phyloP scores from a whole-genome alignment of 495 filamentous ascomycete genomes.

The Melanomma pulvis-pyrius region DNA sequence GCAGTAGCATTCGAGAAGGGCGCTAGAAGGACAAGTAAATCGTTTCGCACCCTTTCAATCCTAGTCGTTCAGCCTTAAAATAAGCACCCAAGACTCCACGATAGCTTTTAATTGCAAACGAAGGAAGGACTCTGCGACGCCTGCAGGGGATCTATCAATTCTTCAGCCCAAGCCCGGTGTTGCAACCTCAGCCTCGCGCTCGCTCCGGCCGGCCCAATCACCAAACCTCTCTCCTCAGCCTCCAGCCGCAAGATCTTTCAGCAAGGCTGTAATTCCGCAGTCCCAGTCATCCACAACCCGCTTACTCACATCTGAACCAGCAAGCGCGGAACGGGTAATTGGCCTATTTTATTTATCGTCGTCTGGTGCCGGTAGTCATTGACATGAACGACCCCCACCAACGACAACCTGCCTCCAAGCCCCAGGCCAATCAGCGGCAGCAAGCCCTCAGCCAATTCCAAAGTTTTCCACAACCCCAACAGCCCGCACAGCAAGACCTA shows the following conservation, averaged over 20 bases:
- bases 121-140: conserved; percentile 1
- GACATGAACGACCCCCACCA: background rate
- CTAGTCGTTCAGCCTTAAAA: too few relatives aligned
- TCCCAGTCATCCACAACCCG: background rate
- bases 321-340: background rate
- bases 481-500: conserved; percentile 3
- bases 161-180: conserved; percentile 6
- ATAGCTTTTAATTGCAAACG: too few relatives aligned
- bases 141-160: background rate
- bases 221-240: background rate
- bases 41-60: background rate
- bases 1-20: conserved; percentile 24
- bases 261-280: background rate
- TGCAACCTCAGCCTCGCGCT: conserved; percentile 22
- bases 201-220: conserved; percentile 3
- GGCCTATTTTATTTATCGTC: background rate
- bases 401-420: background rate
- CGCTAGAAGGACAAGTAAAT: conserved; percentile 19
- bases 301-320: background rate
- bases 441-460: conserved; percentile 5
- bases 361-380: background rate
- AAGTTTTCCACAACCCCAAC: conserved; percentile 12
- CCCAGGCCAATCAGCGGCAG: background rate
- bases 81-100: background rate
- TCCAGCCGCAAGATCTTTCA: conserved; percentile 4